Evolutionary conservation across 2,329 filamentous ascomycete species (phyloP), one percentile per base, ranked within the genome.

Genomic region (Colletotrichum brevisporum): DNA sequence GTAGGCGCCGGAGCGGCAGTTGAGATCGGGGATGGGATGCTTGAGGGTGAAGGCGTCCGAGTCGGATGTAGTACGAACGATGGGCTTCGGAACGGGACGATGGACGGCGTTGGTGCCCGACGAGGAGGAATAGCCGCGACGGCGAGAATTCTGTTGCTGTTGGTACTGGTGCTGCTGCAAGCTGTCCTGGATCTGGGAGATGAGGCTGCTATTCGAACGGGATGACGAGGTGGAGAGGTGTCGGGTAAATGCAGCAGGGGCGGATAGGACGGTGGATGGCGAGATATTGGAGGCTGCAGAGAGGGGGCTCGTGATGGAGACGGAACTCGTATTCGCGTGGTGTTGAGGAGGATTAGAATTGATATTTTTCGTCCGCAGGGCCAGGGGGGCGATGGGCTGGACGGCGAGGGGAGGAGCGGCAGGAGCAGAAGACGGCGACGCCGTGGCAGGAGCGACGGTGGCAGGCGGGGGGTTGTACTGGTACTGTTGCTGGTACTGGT

Each of bases 21-120:
- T 88, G 56, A 88, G 81, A 75, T 92, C 90, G 61, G 91, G 89
- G 2, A 85, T 85, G 36, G 89, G 90, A 75, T 91, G 89, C 71
- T 83, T 82, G 54, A 90, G 79, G 36, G 80, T 79, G 15, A 83
- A 79, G 57, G 80, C 80, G 61, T 80, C 82, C 71, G 78, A 84
- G 63, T 82, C 75, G 64, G 82, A 85, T 2, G 82, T 80, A 12
- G 84, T 84, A 47, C 85, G 82, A 58, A 87, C 76, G 68, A 88
- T 83, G 69, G 85, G 83, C 56, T 83, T 77, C 45, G 80, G 77
- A 0, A 69, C 45, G 31, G 57, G 65, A 36, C 31, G 31, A 13
- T 57, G 62, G 16, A 55, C 13, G 43, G 66, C 21, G 13, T 31
- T 50, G 15, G 66, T 50, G 45, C 31, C 62, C 5, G 66, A 59